phyloP scores from a whole-genome alignment of 768 basidiomycete genomes.

The Kockovaella imperatae region DNA sequence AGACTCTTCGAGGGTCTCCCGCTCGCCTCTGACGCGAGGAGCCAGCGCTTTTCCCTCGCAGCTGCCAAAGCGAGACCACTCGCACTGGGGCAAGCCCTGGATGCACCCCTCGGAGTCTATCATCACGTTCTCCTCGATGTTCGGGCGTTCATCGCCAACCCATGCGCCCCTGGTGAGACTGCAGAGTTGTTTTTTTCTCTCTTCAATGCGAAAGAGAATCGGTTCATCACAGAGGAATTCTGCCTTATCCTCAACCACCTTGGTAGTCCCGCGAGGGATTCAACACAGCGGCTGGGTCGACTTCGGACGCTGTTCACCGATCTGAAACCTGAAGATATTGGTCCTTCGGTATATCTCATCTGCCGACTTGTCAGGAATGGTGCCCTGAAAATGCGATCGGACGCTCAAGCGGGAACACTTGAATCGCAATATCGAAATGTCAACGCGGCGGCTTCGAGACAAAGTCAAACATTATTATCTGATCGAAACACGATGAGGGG shows the following conservation, averaged over 20 bases:
- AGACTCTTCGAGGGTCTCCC: constrained; percentile 1
- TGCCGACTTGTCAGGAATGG: constrained; percentile 87
- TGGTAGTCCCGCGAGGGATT: constrained; percentile 49
- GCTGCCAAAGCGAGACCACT: neutral
- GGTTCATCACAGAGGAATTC: constrained; percentile 90
- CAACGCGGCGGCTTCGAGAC: no score
- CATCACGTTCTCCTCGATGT: constrained; percentile 88
- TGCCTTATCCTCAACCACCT: constrained; percentile 85
- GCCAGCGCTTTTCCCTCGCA: no score
- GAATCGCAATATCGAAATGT: constrained; percentile 43
- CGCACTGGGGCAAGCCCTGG: no score
- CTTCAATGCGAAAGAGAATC: constrained; percentile 68
- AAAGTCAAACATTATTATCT: no score
- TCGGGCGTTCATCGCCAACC: constrained; percentile 82
- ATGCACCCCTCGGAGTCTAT: constrained; percentile 53
- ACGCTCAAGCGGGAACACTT: constrained; percentile 48
- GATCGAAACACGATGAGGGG: constrained; percentile 4
- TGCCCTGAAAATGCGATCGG: constrained; percentile 64
- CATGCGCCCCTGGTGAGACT: constrained; percentile 82
- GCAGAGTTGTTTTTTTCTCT: constrained; percentile 90
- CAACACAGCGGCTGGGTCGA: constrained; percentile 53
- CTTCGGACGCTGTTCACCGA: constrained; percentile 85
- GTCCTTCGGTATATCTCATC: constrained; percentile 78
- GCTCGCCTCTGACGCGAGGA: no score
- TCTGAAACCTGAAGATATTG: constrained; percentile 74